These are phyloP conservation scores for Tetradesmus lagerheimii DNA, from an alignment of 139 green algal species.

Conservation along the genomic window DNA sequence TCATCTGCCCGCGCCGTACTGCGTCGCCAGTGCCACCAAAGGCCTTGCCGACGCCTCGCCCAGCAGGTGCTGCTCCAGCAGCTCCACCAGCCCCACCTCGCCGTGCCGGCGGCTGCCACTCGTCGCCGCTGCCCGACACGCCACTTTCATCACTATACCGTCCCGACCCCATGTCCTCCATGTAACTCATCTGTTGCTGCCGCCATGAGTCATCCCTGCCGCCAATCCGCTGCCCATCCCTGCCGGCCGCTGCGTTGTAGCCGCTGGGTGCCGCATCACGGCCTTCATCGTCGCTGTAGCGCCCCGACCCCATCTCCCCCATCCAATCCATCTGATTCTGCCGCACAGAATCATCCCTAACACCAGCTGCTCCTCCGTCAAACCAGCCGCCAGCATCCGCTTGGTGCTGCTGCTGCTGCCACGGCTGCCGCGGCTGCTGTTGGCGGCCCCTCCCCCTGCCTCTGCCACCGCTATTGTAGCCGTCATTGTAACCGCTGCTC, in stretches of 20 bases:
- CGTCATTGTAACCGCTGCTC: neutral
- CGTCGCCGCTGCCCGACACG: too few species aligned
- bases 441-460: neutral
- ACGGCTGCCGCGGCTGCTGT: conserved; percentile 33
- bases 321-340: neutral
- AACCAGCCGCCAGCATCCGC: neutral
- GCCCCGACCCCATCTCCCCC: neutral
- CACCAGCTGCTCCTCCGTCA: neutral
- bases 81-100: neutral
- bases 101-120: too few species aligned
- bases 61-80: neutral
- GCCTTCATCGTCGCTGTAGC: neutral
- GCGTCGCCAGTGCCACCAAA: too few species aligned
- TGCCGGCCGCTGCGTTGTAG: neutral
- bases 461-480: neutral
- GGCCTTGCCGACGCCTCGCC: too few species aligned
- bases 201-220: neutral
- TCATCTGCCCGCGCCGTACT: too few species aligned
- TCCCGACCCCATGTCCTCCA: conserved; percentile 1
- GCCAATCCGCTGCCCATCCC: neutral
- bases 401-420: neutral
- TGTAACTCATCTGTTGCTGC: neutral
- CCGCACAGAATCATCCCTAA: neutral
- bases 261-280: neutral
- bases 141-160: conserved; percentile 17